These are phyloP conservation scores for Trichoderma harzianum DNA, from an alignment of 2,329 filamentous ascomycete species.

Conservation along the genomic window DNA sequence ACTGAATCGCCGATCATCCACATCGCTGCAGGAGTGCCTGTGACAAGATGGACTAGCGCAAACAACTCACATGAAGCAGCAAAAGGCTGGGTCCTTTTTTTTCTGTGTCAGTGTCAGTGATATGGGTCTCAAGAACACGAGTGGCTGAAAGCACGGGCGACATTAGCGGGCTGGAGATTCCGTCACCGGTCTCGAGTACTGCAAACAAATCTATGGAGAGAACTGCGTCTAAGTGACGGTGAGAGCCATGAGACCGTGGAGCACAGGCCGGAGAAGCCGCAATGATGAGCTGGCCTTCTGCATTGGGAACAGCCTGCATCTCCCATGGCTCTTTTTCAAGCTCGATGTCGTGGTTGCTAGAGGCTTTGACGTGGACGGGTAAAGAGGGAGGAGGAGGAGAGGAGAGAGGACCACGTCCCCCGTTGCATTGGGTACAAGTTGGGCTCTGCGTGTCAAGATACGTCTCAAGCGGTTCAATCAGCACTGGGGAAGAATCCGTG, in stretches of 20 bases:
- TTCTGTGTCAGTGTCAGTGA: background rate
- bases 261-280: constrained; percentile 12
- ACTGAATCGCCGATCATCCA: constrained; percentile 18
- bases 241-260: constrained; percentile 9
- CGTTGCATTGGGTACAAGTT: constrained; percentile 21
- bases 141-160: background rate
- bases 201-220: background rate
- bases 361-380: constrained; percentile 5
- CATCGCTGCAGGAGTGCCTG: constrained; percentile 4
- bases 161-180: constrained; percentile 5
- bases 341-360: background rate
- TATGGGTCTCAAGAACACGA: constrained; percentile 3
- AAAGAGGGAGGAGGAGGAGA: background rate
- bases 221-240: constrained; percentile 11
- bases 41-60: constrained; percentile 5
- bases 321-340: constrained; percentile 9
- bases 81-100: background rate
- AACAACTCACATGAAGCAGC: constrained; percentile 2
- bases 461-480: constrained; percentile 5
- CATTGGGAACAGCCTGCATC: constrained; percentile 32
- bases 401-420: background rate
- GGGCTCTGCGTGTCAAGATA: constrained; percentile 14
- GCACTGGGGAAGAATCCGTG: background rate
- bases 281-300: constrained; percentile 32
- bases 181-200: constrained; percentile 1